These are phyloP conservation scores for Mediolabrus comicus DNA, from an alignment of 108 stramenopile species.

Conservation along the genomic window DNA sequence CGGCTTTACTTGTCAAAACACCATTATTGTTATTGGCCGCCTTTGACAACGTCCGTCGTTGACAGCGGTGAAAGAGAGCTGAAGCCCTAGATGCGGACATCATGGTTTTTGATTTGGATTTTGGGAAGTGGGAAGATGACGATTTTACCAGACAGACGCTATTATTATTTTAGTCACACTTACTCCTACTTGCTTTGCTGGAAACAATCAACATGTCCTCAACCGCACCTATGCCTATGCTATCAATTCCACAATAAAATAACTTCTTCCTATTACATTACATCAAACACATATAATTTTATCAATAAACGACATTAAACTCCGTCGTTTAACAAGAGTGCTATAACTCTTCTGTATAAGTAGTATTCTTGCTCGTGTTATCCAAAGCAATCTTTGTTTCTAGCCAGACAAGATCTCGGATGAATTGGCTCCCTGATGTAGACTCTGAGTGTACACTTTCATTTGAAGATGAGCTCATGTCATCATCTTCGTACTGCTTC, in stretches of 20 bases:
- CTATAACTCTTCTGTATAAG: constrained; percentile 8
- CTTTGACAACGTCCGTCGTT: neutral
- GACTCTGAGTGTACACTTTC: constrained; percentile 14
- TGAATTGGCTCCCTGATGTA: constrained; percentile 24
- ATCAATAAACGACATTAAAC: too few relatives aligned
- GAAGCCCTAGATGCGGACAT: neutral
- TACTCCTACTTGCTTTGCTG: too few relatives aligned
- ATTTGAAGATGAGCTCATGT: constrained; percentile 3
- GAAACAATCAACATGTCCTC: too few relatives aligned
- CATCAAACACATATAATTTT: too few relatives aligned
- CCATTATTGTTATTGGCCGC: neutral
- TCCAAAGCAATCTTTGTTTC: constrained; percentile 69
- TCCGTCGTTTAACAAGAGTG: neutral
- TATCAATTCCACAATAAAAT: too few relatives aligned
- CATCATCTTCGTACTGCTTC: neutral
- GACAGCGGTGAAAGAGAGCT: neutral
- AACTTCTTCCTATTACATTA: too few relatives aligned
- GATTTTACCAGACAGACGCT: constrained; percentile 46
- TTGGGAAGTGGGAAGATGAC: neutral
- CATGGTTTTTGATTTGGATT: neutral
- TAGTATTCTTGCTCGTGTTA: constrained; percentile 24
- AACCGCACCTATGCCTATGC: too few relatives aligned
- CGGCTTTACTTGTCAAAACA: neutral
- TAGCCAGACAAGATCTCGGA: constrained; percentile 75
- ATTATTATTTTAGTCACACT: neutral